Conservation (phyloP, 352 stramenopile species). For the Globisporangium solare region DNA sequence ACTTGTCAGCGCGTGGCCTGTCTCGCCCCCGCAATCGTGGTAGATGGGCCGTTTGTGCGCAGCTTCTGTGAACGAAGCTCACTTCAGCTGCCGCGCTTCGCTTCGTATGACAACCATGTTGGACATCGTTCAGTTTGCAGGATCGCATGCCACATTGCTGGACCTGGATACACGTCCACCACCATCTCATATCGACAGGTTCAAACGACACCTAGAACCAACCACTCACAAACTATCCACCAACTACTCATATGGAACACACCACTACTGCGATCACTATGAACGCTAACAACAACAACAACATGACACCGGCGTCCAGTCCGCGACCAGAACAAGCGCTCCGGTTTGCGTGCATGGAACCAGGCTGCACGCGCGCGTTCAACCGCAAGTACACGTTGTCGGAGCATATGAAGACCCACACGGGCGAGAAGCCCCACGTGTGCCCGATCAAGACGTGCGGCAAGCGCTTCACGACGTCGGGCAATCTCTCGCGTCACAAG, state of each 20-base stretch:
- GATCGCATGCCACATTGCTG: neutral
- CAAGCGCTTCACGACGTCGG: constrained; percentile 54
- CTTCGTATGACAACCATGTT: constrained; percentile 11
- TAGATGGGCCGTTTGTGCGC: neutral
- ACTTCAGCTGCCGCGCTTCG: neutral
- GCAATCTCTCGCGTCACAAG: constrained; percentile 54
- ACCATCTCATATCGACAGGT: neutral
- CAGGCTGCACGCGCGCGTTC: constrained; percentile 17
- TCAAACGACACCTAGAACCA: neutral
- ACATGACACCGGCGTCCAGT: neutral
- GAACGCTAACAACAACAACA: constrained; percentile 1
- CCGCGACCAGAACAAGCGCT: neutral
- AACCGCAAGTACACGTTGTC: constrained; percentile 44
- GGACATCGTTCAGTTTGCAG: constrained; percentile 1
- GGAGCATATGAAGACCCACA: constrained; percentile 56
- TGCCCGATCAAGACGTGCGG: constrained; percentile 34
- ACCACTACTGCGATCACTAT: neutral
- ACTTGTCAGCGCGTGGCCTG: neutral
- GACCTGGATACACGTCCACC: constrained; percentile 7
- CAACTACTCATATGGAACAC: neutral
- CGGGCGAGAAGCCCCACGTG: constrained; percentile 42
- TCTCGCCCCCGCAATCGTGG: neutral
- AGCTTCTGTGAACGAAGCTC: neutral
- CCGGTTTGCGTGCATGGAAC: constrained; percentile 3
- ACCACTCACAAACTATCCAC: constrained; percentile 6